Conservation (phyloP, 768 basidiomycete species). For the Tulasnella sp. region DNA sequence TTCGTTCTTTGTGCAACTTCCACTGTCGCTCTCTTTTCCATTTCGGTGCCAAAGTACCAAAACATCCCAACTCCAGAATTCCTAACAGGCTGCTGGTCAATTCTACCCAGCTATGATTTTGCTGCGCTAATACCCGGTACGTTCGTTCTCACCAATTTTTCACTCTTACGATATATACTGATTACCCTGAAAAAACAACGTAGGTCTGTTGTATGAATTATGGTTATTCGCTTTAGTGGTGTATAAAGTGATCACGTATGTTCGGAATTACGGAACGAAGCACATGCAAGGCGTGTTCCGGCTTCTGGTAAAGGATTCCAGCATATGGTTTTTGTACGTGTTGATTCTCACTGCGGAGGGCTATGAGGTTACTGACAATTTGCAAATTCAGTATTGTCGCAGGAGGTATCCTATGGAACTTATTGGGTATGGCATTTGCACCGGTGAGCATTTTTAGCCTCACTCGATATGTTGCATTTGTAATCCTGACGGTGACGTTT, state of each 20-base stretch:
- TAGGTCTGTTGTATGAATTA: slow-evolving; percentile 7
- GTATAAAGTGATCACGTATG: neutral
- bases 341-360: neutral
- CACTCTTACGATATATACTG: neutral
- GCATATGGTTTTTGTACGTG: slow-evolving; percentile 10
- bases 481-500: too few relatives aligned
- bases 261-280: neutral
- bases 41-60: slow-evolving; percentile 4
- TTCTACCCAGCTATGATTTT: neutral
- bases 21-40: neutral
- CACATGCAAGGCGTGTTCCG: neutral
- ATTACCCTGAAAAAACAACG: neutral
- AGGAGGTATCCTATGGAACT: slow-evolving; percentile 1
- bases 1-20: neutral
- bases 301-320: slow-evolving; percentile 10
- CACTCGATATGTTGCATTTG: neutral
- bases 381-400: neutral
- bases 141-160: neutral
- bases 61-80: neutral
- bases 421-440: neutral
- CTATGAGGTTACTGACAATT: neutral
- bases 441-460: neutral
- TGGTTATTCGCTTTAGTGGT: slow-evolving; percentile 9
- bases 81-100: slow-evolving; percentile 2
- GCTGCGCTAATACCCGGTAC: slow-evolving; percentile 2